Evolutionary conservation across 345 rosid species (phyloP), one percentile per base, ranked within the genome.

Genomic region (Acer saccharum): DNA sequence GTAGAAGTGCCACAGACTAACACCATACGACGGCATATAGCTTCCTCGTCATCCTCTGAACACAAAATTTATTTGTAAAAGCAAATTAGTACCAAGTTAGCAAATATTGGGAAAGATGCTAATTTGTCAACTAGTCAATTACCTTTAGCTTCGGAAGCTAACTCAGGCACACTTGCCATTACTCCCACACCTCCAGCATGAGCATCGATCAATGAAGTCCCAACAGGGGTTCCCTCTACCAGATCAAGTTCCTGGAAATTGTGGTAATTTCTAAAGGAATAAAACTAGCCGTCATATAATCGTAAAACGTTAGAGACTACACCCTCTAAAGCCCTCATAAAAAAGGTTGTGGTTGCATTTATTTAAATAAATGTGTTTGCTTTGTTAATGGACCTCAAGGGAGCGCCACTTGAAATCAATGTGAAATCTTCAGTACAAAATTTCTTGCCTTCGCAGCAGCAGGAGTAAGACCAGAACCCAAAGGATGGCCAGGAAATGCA

Each of bases 171-270:
- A 77, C 98, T 90, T 85, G 92, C 99, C 93, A 95, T 86, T 69
- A 91, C 94, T 76, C 99, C 99, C 71, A 95, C 91, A 82, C 98
- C 99, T 68, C 98, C 99, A 79, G 99, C 99, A 88, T 95, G 98
- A 72, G 99, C 98, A 88, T 95, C 98, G 84, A 95, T 93, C 81
- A 95, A 82, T 12, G 99, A 93, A 78, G 93, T 89, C 78, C 97
- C 97, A 0, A 95, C 98, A 25, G 97, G 98, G 77, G 86, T 92
- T 83, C 98, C 99, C 43, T 89, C 89, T 58, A 78, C 68, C 73
- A 95, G 87, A 72, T 95, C 98, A 62, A 95, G 84, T 80, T 92
- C 99, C 99, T 95, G 81, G 76, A 83, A 75, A 77, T 48, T 58
- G 43, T 78, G 44, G 63, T 69, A 41, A 58, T 43, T 75, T 43